These are phyloP conservation scores for Aspergillus ustus DNA, from an alignment of 2,329 filamentous ascomycete species.

Conservation along the genomic window DNA sequence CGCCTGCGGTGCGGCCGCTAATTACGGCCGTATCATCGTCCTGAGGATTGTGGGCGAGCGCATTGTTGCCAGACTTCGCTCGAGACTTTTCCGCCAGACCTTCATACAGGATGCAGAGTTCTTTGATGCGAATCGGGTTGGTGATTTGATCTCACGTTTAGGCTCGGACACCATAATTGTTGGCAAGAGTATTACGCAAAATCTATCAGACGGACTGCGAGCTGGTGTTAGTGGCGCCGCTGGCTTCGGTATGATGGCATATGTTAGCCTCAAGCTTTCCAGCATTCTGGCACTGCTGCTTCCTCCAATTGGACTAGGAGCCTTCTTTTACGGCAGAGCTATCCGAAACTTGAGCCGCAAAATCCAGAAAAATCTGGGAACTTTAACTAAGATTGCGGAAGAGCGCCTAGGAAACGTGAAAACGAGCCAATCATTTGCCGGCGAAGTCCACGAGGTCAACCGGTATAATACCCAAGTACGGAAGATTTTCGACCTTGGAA, in stretches of 20 bases:
- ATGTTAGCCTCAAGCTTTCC: slow-evolving; percentile 88
- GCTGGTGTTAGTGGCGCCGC: slow-evolving; percentile 87
- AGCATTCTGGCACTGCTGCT: slow-evolving; percentile 85
- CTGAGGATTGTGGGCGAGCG: slow-evolving; percentile 93
- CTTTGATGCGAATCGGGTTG: slow-evolving; percentile 96
- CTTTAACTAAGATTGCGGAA: slow-evolving; percentile 94
- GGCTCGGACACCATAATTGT: slow-evolving; percentile 98
- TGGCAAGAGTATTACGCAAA: slow-evolving; percentile 97
- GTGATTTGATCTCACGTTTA: slow-evolving; percentile 92
- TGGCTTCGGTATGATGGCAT: slow-evolving; percentile 93
- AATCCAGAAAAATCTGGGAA: slow-evolving; percentile 92
- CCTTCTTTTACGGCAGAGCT: slow-evolving; percentile 87
- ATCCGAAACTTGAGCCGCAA: slow-evolving; percentile 88
- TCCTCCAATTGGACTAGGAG: slow-evolving; percentile 85
- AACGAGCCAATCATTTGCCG: slow-evolving; percentile 94
- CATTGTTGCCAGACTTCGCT: slow-evolving; percentile 86
- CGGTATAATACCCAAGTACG: slow-evolving; percentile 92
- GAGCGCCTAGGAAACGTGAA: slow-evolving; percentile 96
- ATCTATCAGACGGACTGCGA: slow-evolving; percentile 92
- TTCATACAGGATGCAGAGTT: slow-evolving; percentile 99
- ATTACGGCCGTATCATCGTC: slow-evolving; percentile 92
- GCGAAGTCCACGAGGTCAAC: slow-evolving; percentile 84
- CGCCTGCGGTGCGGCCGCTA: slow-evolving; percentile 81
- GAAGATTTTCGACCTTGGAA: slow-evolving; percentile 88
- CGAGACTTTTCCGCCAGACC: slow-evolving; percentile 86